Conservation (phyloP, 805 yeast genomes). For the Novakomyces olei region DNA sequence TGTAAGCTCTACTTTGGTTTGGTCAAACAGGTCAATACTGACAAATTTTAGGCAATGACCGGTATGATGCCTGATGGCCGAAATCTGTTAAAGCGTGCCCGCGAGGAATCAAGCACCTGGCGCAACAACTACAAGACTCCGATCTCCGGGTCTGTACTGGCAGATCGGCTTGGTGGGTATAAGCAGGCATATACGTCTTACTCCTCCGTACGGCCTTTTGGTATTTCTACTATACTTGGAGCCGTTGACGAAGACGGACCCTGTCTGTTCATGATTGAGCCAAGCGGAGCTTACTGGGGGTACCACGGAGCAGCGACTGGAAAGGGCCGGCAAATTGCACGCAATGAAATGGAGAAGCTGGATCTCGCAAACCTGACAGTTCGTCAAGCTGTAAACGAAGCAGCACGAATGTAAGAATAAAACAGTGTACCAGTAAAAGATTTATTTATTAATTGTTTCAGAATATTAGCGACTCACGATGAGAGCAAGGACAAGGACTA, state of each 20-base stretch:
- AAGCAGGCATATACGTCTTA: constrained; percentile 91
- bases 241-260: constrained; percentile 82
- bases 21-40: constrained; percentile 8
- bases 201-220: constrained; percentile 94
- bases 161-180: constrained; percentile 71
- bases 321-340: constrained; percentile 95
- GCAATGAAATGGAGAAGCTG: constrained; percentile 82
- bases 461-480: constrained; percentile 77
- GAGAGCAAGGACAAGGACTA: constrained; percentile 94
- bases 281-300: constrained; percentile 96
- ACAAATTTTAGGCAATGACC: too few relatives aligned
- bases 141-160: constrained; percentile 58
- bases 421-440: neutral
- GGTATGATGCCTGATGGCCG: constrained; percentile 95
- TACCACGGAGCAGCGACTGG: constrained; percentile 95
- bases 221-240: constrained; percentile 77
- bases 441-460: neutral
- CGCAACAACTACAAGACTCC: constrained; percentile 54
- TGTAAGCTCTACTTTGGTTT: too few relatives aligned
- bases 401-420: constrained; percentile 47
- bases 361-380: constrained; percentile 47
- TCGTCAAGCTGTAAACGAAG: constrained; percentile 72
- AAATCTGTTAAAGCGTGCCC: constrained; percentile 71
- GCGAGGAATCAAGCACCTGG: constrained; percentile 73
- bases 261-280: constrained; percentile 90